Base-by-base conservation (phyloP, 2,329 filamentous ascomycete species). In the Fusarium protoensiforme region DNA sequence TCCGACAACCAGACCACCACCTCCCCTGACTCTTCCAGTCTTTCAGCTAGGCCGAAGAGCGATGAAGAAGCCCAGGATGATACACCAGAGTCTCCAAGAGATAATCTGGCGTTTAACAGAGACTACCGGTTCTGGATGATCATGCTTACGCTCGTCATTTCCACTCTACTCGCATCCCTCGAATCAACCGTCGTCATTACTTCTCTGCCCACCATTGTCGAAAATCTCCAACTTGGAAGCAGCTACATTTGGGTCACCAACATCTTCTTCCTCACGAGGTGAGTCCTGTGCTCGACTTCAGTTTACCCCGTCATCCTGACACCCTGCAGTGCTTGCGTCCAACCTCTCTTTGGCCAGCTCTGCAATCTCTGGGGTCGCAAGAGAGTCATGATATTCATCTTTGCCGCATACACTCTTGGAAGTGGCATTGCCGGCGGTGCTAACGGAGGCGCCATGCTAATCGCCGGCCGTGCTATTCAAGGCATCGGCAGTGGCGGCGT, bases 331-430 rank as follows among this genome's bases (percentile, higher is more conserved):
- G 72, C 75, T 11, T 72, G 63, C 24, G 63, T 88, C 3, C 87
- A 87, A 59, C 88, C 88, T 0, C 70, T 89, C 0, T 85, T 85
- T 48, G 87, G 86, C 1, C 86, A 89, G 69, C 69, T 87, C 1
- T 82, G 85, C 16, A 83, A 89, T 61, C 81, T 90, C n/a, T 90
- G 86, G 68, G 88, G 89, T 4, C 82, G 88, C 2, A 82, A 85
- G 24, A 83, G 80, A 57, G 77, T 83, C 27, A 80, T 81, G 18
- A 78, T 88, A 0, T 57, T 76, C 9, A 78, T 85, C 4, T 82
- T 89, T 2, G 80, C 78, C 13, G 68, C 88, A 2, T 90, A 90
- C 67, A 82, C 81, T 0, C 72, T 90, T 0, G 89, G 89, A 0
- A 89, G 87, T 64, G 85, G 81, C 0, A 81, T 89, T 6, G 80